These are phyloP conservation scores for Epichloe gansuensis DNA, from an alignment of 2,329 filamentous ascomycete genomes.

Conservation along the genomic window DNA sequence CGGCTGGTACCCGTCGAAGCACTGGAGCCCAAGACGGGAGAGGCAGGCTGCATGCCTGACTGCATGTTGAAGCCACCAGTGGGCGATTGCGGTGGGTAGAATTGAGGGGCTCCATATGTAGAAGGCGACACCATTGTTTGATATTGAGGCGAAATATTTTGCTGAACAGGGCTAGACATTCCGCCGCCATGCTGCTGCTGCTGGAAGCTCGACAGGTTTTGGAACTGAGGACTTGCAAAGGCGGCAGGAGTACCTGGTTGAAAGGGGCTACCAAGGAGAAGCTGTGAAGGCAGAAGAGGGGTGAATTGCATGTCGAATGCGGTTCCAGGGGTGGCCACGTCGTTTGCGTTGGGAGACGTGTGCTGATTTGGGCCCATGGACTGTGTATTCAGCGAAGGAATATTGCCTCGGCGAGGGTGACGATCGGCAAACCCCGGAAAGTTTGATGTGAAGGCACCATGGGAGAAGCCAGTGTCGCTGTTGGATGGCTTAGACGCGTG, in stretches of 20 bases:
- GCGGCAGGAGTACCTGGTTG: conserved; percentile 85
- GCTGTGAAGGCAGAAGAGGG: conserved; percentile 82
- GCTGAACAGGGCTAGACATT: conserved; percentile 61
- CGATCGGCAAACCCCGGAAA: conserved; percentile 74
- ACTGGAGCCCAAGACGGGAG: conserved; percentile 65
- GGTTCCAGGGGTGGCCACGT: conserved; percentile 76
- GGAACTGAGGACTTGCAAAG: conserved; percentile 85
- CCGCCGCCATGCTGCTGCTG: conserved; percentile 46
- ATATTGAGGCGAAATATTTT: conserved; percentile 72
- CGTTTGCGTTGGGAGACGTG: conserved; percentile 41
- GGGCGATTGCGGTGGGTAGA: conserved; percentile 80
- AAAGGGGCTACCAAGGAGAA: conserved; percentile 91
- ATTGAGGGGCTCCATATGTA: conserved; percentile 67
- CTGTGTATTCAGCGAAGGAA: conserved; percentile 86
- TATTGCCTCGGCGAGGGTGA: conserved; percentile 71
- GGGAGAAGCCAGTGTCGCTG: conserved; percentile 81
- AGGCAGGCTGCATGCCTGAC: conserved; percentile 49
- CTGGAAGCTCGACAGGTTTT: conserved; percentile 68
- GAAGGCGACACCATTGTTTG: conserved; percentile 78
- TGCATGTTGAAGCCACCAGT: conserved; percentile 57
- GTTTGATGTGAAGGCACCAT: conserved; percentile 83
- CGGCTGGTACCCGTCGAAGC: conserved; percentile 83
- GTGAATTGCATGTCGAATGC: conserved; percentile 98
- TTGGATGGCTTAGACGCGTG: conserved; percentile 70
- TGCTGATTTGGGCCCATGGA: conserved; percentile 36